Conservation (phyloP, 352 stramenopile species). For the Phytophthora tubulina region DNA sequence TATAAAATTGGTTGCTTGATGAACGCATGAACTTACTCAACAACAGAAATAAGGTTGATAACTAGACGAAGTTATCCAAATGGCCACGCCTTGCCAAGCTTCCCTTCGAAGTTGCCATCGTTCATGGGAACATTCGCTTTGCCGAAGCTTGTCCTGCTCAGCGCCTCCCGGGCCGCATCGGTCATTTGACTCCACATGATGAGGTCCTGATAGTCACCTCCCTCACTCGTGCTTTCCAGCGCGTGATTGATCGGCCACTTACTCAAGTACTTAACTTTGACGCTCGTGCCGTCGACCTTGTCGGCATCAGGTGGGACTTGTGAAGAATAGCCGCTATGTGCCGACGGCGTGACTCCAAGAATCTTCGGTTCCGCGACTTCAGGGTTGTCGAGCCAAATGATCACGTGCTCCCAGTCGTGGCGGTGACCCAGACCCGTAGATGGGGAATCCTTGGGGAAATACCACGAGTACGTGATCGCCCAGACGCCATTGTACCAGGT, state of each 20-base stretch:
- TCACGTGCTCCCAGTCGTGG: slow-evolving; percentile 9
- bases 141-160: slow-evolving; percentile 1
- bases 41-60: too few species aligned
- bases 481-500: slow-evolving; percentile 5
- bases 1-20: too few species aligned
- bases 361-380: slow-evolving; percentile 7
- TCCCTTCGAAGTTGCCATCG: slow-evolving; percentile 12
- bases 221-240: background rate
- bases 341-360: slow-evolving; percentile 5
- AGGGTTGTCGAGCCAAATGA: slow-evolving; percentile 6
- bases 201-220: slow-evolving; percentile 7
- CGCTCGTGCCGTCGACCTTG: slow-evolving; percentile 11
- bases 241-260: slow-evolving; percentile 17
- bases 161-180: background rate
- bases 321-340: slow-evolving; percentile 8
- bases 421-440: slow-evolving; percentile 5
- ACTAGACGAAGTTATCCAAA: background rate
- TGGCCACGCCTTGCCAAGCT: slow-evolving; percentile 3
- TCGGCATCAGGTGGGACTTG: slow-evolving; percentile 6
- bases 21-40: too few species aligned
- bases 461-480: slow-evolving; percentile 14
- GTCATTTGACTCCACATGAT: slow-evolving; percentile 11
- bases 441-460: slow-evolving; percentile 11
- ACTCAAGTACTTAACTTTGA: slow-evolving; percentile 6
- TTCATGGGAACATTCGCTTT: slow-evolving; percentile 17